Base-by-base conservation (phyloP, 495 filamentous ascomycete species). In the Hypoxylon fuscum region DNA sequence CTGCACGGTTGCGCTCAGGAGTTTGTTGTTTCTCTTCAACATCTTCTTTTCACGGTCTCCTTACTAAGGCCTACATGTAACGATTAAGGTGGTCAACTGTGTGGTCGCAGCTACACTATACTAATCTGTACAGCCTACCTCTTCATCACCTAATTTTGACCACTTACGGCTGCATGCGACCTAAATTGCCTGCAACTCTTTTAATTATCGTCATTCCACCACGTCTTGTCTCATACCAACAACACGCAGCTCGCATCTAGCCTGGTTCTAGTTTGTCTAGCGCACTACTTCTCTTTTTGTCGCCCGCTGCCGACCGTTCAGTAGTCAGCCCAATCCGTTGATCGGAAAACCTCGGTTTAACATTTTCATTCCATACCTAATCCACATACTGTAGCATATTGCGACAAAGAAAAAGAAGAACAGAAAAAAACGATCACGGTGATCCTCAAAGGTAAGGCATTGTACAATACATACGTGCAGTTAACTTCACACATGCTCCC, bases 41-140 rank as follows among this genome's bases (percentile, higher is more conserved):
- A 54, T 42, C 37, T 34, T 54, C 25, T 45, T 55, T 29, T 38
- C 55, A 27, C 55, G 51, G 59, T 51, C 51, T 38, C 3, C 35
- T 55, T 62, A 62, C 43, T 50, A 62, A 55, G n/a, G 50, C 38
- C 44, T 49, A 51, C n/a, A n/a, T n/a, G n/a, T n/a, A n/a, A n/a
- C n/a, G n/a, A n/a, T 14, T 20, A 37, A 62, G 51, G 57, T 61
- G 45, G 59, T 55, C 25, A 27, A 27, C 3, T 8, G 3, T 42
- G 35, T 37, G 59, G 51, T 32, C 51, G 51, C 59, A 45, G 32
- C 31, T 38, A 25, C 32, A 14, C 35, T 11, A 2, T 14, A 11
- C 3, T 10, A 35, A 14, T 14, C 27, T 35, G 12, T 14, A 35
- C 9, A 55, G 50, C 55, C 44, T 49, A 43, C 44, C 55, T 49